phyloP scores from a whole-genome alignment of 208 protist species.

The Angomonas deanei region DNA sequence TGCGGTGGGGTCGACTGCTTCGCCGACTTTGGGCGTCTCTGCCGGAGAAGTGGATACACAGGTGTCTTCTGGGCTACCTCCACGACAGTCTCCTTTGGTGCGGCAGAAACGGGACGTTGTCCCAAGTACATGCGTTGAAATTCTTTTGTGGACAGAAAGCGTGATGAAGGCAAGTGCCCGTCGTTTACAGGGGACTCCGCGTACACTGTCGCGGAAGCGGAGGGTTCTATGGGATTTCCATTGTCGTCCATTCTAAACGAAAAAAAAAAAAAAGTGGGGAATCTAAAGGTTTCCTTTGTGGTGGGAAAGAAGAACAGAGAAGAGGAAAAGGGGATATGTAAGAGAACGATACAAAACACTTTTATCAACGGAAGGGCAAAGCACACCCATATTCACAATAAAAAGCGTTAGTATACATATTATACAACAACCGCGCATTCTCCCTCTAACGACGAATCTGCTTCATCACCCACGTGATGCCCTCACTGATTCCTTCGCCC shows the following conservation, averaged over 20 bases:
- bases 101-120: background rate
- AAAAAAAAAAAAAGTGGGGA: background rate
- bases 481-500: slow-evolving; percentile 86
- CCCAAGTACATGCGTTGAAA: slow-evolving; percentile 46
- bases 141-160: slow-evolving; percentile 38
- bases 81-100: background rate
- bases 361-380: too few relatives aligned
- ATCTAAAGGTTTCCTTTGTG: background rate
- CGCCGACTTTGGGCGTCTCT: too few relatives aligned
- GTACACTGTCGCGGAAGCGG: background rate
- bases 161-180: slow-evolving; percentile 9
- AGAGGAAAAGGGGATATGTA: slow-evolving; percentile 2
- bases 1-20: background rate
- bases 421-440: background rate
- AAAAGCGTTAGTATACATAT: background rate
- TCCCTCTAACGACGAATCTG: slow-evolving; percentile 18
- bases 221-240: background rate
- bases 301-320: background rate
- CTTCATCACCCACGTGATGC: slow-evolving; percentile 88
- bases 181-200: background rate
- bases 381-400: background rate
- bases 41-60: too few relatives aligned
- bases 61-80: background rate
- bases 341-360: too few relatives aligned
- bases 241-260: background rate